A percentile compares a stretch with the other conserved stretches of the same genome.
Conservation (phyloP, 75 land plant genomes). For the Larix kaempferi region DNA sequence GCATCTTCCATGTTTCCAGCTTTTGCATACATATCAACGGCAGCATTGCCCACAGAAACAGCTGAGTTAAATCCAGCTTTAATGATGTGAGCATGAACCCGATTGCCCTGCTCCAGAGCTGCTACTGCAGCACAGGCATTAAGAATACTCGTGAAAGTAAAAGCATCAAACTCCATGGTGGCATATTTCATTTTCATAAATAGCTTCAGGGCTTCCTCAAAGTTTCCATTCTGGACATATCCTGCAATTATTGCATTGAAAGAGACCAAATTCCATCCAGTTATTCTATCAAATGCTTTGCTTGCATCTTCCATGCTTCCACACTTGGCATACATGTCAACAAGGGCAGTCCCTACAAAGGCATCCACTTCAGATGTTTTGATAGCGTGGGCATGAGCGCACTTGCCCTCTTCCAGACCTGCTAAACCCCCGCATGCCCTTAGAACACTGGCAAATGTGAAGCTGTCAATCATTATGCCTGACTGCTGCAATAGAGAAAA, state of each 20-base stretch:
- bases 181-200: conserved; percentile 7
- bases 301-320: conserved; percentile 6
- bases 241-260: conserved; percentile 16
- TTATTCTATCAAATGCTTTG: conserved; percentile 10
- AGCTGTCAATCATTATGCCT: conserved; percentile 43
- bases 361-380: conserved; percentile 17
- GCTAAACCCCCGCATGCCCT: conserved; percentile 62
- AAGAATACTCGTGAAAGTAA: conserved; percentile 7
- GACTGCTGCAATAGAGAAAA: conserved; percentile 10
- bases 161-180: neutral
- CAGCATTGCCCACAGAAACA: neutral
- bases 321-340: conserved; percentile 12
- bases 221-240: conserved; percentile 8
- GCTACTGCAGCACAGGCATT: conserved; percentile 10
- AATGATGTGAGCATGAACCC: conserved; percentile 5
- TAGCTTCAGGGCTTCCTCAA: conserved; percentile 1
- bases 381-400: conserved; percentile 45
- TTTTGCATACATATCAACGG: neutral
- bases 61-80: neutral
- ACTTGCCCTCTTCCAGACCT: conserved; percentile 39
- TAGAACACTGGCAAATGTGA: conserved; percentile 57
- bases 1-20: conserved; percentile 26
- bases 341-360: conserved; percentile 26
- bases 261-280: neutral
- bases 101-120: conserved; percentile 1